phyloP scores from a whole-genome alignment of 495 filamentous ascomycete species.

The Aspergillus wentii region DNA sequence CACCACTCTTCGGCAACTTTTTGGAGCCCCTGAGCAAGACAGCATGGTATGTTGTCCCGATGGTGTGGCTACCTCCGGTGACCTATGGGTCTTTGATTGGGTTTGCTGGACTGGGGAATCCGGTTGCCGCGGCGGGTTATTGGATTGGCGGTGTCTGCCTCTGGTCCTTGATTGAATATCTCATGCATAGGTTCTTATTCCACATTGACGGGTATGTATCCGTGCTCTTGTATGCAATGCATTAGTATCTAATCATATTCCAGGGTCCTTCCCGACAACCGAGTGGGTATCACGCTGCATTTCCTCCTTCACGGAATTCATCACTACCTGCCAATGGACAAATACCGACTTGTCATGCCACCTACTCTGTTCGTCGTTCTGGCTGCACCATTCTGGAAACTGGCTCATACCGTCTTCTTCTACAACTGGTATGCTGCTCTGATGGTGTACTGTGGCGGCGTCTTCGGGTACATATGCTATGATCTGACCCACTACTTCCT shows the following conservation, averaged over 20 bases:
- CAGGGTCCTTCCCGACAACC: constrained; percentile 88
- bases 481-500: constrained; percentile 98
- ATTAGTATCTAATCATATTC: constrained; percentile 8
- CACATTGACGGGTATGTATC: constrained; percentile 79
- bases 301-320: constrained; percentile 97
- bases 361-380: constrained; percentile 82
- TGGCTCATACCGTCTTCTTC: constrained; percentile 79
- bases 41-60: constrained; percentile 85
- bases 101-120: constrained; percentile 48
- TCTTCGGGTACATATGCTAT: constrained; percentile 95
- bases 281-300: constrained; percentile 80
- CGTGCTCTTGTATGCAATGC: not conserved
- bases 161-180: constrained; percentile 91
- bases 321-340: constrained; percentile 98
- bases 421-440: constrained; percentile 80
- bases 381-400: constrained; percentile 87
- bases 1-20: constrained; percentile 96
- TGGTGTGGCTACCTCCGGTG: constrained; percentile 81
- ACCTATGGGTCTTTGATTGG: constrained; percentile 69
- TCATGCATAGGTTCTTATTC: constrained; percentile 87
- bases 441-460: constrained; percentile 77
- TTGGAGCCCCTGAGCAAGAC: constrained; percentile 92
- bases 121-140: constrained; percentile 41
- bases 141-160: constrained; percentile 63
- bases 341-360: constrained; percentile 94